A percentile compares a stretch with the other conserved stretches of the same genome.
phyloP scores from a whole-genome alignment of 768 basidiomycete genomes.

The Leccinellum albellum region DNA sequence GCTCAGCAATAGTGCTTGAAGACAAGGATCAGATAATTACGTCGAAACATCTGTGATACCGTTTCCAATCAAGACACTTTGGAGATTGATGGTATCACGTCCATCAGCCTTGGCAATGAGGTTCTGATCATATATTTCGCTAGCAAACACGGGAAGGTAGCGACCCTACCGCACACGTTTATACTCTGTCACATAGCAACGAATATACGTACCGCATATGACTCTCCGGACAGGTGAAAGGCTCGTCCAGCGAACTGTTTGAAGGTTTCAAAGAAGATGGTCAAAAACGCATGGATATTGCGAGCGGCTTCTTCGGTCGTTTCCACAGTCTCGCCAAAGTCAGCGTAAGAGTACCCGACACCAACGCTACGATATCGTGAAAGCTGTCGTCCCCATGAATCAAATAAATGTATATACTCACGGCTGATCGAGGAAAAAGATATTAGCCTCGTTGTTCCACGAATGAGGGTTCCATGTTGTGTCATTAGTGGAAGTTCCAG shows the following conservation, averaged over 20 bases:
- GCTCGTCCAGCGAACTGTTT: conserved; percentile 62
- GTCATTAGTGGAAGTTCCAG: conserved; percentile 50
- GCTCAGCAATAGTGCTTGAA: neutral
- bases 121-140: conserved; percentile 76
- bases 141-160: conserved; percentile 71
- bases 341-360: conserved; percentile 70
- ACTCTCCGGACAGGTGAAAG: conserved; percentile 71
- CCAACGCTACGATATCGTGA: conserved; percentile 43
- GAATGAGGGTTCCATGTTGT: conserved; percentile 61
- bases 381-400: neutral
- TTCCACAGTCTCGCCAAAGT: conserved; percentile 62
- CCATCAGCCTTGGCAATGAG: conserved; percentile 45
- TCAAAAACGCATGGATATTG: conserved; percentile 70
- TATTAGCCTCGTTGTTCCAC: conserved; percentile 64
- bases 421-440: conserved; percentile 73
- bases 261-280: conserved; percentile 80
- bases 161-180: conserved; percentile 47
- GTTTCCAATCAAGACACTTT: conserved; percentile 73
- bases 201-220: conserved; percentile 54
- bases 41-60: conserved; percentile 56
- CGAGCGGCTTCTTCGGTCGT: conserved; percentile 80
- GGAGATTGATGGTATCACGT: conserved; percentile 56
- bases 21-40: conserved; percentile 27
- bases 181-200: neutral
- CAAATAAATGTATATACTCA: conserved; percentile 7